phyloP scores from a whole-genome alignment of 129 eudicot genomes.

The Sambucus nigra region DNA sequence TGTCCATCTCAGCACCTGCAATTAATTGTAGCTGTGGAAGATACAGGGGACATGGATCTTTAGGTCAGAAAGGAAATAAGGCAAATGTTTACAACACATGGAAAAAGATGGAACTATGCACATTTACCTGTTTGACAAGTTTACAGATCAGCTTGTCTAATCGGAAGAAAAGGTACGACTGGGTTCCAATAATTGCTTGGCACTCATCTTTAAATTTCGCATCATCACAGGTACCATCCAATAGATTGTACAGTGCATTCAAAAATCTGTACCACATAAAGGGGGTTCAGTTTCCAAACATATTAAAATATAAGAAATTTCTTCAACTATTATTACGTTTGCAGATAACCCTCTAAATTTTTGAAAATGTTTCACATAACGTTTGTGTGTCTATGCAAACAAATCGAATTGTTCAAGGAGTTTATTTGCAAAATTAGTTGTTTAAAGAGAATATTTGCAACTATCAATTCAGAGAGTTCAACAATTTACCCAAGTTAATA shows the following conservation, averaged over 20 bases:
- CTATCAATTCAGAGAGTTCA: too few species aligned
- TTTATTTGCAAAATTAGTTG: too few species aligned
- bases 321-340: too few species aligned
- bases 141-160: constrained; percentile 84
- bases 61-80: constrained; percentile 2
- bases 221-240: constrained; percentile 72
- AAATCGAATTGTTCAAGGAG: too few species aligned
- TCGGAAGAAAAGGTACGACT: constrained; percentile 78
- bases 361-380: too few species aligned
- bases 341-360: too few species aligned
- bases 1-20: constrained; percentile 61
- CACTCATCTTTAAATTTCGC: constrained; percentile 93
- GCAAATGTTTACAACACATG: background rate
- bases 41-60: constrained; percentile 1
- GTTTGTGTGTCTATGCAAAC: too few species aligned
- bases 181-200: constrained; percentile 73
- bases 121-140: constrained; percentile 76
- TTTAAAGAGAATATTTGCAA: too few species aligned
- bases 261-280: constrained; percentile 48
- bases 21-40: constrained; percentile 63
- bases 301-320: too few species aligned
- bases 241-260: constrained; percentile 54
- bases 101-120: constrained; percentile 4
- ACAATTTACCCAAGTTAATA: constrained; percentile 6
- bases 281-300: too few species aligned